These are phyloP conservation scores for Stromatinia cepivora DNA, from an alignment of 2,329 filamentous ascomycete species.

Conservation along the genomic window DNA sequence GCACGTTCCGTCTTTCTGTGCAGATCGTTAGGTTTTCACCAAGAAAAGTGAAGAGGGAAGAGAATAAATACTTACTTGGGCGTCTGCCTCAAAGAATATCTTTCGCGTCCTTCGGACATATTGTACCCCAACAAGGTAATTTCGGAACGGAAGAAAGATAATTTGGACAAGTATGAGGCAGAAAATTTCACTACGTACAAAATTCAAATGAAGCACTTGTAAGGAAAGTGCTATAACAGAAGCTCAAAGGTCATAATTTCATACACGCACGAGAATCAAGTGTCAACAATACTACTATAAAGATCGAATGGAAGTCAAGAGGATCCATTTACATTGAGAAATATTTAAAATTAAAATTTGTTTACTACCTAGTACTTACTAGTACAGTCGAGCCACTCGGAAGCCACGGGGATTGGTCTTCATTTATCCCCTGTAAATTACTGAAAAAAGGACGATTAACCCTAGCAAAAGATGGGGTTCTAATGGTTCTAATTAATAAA, in stretches of 20 bases:
- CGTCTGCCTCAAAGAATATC: conserved; percentile 41
- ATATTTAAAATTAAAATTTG: conserved; percentile 13
- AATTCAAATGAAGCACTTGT: conserved; percentile 1
- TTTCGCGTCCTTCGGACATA: conserved; percentile 41
- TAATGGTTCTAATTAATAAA: neutral
- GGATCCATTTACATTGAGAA: neutral
- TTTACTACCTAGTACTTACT: neutral
- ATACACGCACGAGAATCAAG: neutral
- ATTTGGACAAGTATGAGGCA: neutral
- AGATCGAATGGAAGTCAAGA: neutral
- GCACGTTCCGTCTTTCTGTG: conserved; percentile 52
- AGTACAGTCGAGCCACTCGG: conserved; percentile 11
- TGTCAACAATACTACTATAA: conserved; percentile 8
- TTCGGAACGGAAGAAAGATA: conserved; percentile 12
- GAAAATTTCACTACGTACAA: neutral
- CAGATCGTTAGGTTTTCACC: conserved; percentile 20
- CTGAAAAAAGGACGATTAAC: neutral
- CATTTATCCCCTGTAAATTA: neutral
- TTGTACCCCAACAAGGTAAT: conserved; percentile 5
- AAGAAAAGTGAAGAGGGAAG: neutral
- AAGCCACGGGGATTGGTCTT: conserved; percentile 7
- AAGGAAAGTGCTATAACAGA: conserved; percentile 2
- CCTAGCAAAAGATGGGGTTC: neutral
- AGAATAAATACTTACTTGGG: conserved; percentile 37
- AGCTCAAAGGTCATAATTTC: conserved; percentile 8